Evolutionary conservation across 2,329 filamentous ascomycete species (phyloP).

Genomic region (Curvularia verruculosa): DNA sequence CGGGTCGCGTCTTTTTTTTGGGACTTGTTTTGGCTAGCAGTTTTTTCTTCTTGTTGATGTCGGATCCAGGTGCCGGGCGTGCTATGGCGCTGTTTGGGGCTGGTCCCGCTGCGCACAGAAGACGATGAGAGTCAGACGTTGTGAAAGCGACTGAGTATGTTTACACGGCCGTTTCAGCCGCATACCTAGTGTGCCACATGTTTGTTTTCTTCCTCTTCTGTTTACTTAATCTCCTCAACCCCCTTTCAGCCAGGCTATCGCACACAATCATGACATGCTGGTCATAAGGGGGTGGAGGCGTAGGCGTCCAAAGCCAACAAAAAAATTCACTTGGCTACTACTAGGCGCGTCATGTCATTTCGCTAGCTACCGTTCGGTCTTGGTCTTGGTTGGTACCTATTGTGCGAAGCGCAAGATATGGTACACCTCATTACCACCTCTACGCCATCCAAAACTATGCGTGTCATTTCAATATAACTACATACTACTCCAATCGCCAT

Average conservation of each 20-base stretch:
- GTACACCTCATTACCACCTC: neutral
- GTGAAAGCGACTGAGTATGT: neutral
- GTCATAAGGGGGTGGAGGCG: neutral
- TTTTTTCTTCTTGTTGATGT: neutral
- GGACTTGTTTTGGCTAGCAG: too few species aligned
- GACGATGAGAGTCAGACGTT: neutral
- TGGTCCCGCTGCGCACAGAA: too few species aligned
- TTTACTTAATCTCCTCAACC: neutral
- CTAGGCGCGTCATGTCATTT: neutral
- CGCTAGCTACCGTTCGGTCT: neutral
- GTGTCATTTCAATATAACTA: neutral
- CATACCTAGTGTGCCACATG: neutral
- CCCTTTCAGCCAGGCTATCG: neutral
- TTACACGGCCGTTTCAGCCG: neutral
- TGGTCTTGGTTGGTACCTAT: neutral
- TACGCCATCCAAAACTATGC: neutral
- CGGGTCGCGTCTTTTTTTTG: too few species aligned
- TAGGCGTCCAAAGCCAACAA: too few species aligned
- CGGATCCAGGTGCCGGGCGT: neutral
- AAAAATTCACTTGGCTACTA: too few species aligned
- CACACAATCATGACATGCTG: neutral
- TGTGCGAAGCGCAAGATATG: neutral
- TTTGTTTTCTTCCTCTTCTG: neutral
- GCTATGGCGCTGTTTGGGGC: too few species aligned
- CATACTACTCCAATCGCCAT: neutral